Evolutionary conservation across 345 rosid species (phyloP).

Genomic region (Pistacia vera): DNA sequence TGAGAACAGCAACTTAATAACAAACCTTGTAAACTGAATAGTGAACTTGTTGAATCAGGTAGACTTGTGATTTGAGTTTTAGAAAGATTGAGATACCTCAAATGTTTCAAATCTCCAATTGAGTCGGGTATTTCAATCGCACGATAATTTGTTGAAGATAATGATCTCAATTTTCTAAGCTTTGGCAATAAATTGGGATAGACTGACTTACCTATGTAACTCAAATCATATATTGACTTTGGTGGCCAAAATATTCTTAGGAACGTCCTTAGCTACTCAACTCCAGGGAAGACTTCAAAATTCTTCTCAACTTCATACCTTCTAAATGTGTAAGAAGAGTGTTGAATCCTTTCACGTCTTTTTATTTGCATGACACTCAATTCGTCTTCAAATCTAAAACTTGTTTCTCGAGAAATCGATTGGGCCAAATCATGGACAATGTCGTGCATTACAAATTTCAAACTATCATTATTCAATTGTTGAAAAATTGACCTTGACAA

Average conservation of each 20-base stretch:
- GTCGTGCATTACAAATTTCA: too few species aligned
- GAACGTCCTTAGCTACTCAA: too few species aligned
- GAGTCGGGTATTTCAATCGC: not conserved
- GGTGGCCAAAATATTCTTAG: too few species aligned
- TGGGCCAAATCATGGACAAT: not conserved
- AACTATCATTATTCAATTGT: too few species aligned
- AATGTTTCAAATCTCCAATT: not conserved
- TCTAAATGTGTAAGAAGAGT: too few species aligned
- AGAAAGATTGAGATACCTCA: not conserved
- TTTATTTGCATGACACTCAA: too few species aligned
- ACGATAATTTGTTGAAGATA: not conserved
- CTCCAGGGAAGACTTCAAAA: too few species aligned
- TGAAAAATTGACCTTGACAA: too few species aligned
- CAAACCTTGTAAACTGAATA: not conserved
- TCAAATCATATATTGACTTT: too few species aligned
- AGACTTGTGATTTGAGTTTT: not conserved
- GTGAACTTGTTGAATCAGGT: not conserved
- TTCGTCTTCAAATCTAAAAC: not conserved
- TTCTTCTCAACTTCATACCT: too few species aligned
- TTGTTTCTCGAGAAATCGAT: not conserved
- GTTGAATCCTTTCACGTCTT: too few species aligned
- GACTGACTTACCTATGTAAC: not conserved
- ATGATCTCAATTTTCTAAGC: not conserved
- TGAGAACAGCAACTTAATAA: not conserved
- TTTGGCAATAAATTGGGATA: not conserved